Conservation (phyloP, 129 eudicot genomes). For the Deinandra increscens region DNA sequence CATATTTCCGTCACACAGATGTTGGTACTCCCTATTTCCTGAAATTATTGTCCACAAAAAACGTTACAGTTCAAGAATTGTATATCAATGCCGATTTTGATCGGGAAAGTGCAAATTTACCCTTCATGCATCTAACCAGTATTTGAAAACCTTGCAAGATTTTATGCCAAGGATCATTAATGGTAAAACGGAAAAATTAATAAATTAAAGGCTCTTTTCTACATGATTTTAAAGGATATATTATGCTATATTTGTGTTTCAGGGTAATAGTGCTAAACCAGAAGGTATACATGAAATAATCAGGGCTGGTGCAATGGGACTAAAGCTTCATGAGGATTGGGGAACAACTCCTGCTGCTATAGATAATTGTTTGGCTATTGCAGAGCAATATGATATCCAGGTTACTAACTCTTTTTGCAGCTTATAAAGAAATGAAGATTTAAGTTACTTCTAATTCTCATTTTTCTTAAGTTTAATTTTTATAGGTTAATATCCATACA, state of each 20-base stretch:
- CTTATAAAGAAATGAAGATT: neutral
- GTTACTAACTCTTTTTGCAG: conserved; percentile 29
- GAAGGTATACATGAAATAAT: conserved; percentile 89
- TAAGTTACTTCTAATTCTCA: neutral
- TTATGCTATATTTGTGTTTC: neutral
- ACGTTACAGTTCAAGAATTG: neutral
- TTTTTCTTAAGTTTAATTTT: conserved; percentile 19
- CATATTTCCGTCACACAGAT: neutral
- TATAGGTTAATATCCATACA: conserved; percentile 90
- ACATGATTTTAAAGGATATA: conserved; percentile 11
- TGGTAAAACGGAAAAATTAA: neutral
- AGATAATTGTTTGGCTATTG: conserved; percentile 83
- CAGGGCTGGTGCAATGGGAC: conserved; percentile 97
- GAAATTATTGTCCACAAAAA: neutral
- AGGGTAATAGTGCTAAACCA: conserved; percentile 87
- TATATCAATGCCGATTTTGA: neutral
- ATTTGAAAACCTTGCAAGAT: neutral
- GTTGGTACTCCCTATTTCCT: neutral
- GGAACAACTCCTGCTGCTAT: conserved; percentile 97
- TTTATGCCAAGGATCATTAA: neutral
- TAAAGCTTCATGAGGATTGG: conserved; percentile 99
- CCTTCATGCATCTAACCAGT: neutral
- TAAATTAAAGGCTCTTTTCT: neutral
- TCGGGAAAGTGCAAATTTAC: neutral
- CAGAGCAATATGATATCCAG: conserved; percentile 89